phyloP scores from a whole-genome alignment of 2,329 filamentous ascomycete species.

The Xenoacremonium recifei region DNA sequence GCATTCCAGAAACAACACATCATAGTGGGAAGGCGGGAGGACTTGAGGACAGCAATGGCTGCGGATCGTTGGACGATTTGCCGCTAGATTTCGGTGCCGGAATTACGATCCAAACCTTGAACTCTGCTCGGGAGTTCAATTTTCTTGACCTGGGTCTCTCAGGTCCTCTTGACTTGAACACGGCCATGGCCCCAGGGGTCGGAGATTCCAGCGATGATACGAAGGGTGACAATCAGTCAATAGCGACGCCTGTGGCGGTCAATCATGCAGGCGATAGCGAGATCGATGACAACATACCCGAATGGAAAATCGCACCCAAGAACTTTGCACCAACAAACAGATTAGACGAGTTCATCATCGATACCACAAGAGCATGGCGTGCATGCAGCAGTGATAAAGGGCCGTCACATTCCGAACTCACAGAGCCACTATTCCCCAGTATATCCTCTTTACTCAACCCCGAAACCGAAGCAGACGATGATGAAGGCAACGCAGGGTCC shows the following conservation, averaged over 20 bases:
- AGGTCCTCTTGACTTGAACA: too few species aligned
- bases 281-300: background rate
- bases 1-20: background rate
- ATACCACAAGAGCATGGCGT: background rate
- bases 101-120: too few species aligned
- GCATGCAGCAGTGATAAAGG: background rate
- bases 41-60: too few species aligned
- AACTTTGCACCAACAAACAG: background rate
- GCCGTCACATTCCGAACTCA: background rate
- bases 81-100: too few species aligned
- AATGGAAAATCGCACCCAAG: background rate
- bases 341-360: background rate
- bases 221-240: background rate
- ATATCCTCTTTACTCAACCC: background rate
- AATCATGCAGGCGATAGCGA: background rate
- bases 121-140: too few species aligned
- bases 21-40: too few species aligned
- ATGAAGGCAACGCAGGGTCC: background rate
- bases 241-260: background rate
- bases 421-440: background rate
- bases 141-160: too few species aligned
- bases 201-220: background rate
- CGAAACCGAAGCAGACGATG: background rate
- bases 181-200: too few species aligned
- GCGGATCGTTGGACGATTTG: too few species aligned